Conservation (phyloP, 208 protist species). For the Trypanosomatidae sp. region DNA sequence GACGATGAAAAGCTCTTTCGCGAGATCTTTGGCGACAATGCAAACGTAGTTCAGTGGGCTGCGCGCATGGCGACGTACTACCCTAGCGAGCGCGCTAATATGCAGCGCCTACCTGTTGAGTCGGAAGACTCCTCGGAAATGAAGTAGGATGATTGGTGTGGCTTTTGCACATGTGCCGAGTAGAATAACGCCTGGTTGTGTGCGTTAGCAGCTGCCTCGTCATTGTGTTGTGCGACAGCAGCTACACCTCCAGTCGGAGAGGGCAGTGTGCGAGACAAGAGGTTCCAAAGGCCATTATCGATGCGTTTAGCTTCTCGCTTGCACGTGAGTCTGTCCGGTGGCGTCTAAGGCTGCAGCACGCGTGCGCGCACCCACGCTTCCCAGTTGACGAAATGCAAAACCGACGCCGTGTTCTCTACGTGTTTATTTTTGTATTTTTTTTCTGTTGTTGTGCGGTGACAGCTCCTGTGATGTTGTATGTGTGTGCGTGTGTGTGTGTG, state of each 20-base stretch:
- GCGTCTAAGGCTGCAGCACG: neutral
- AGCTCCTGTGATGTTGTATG: neutral
- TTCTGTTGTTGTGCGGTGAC: neutral
- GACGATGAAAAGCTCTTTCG: conserved; percentile 56
- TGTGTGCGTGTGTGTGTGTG: conserved; percentile 1
- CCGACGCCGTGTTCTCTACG: neutral
- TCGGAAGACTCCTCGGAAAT: conserved; percentile 17
- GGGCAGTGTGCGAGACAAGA: neutral
- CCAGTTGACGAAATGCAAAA: neutral
- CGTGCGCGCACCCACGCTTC: neutral
- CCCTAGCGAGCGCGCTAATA: conserved; percentile 48
- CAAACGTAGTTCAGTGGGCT: conserved; percentile 57
- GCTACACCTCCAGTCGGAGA: neutral
- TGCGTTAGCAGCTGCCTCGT: neutral
- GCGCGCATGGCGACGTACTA: conserved; percentile 75
- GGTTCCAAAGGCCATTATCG: too few species aligned
- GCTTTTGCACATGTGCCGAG: neutral
- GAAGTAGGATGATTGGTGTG: conserved; percentile 1
- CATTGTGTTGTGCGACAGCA: neutral
- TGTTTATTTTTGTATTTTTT: neutral
- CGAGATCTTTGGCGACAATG: conserved; percentile 57
- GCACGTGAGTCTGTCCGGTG: neutral
- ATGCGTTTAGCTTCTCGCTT: neutral
- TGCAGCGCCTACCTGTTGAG: conserved; percentile 12
- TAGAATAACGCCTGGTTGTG: neutral